phyloP scores from a whole-genome alignment of 352 stramenopile genomes.

The Pythium vanterpoolii region DNA sequence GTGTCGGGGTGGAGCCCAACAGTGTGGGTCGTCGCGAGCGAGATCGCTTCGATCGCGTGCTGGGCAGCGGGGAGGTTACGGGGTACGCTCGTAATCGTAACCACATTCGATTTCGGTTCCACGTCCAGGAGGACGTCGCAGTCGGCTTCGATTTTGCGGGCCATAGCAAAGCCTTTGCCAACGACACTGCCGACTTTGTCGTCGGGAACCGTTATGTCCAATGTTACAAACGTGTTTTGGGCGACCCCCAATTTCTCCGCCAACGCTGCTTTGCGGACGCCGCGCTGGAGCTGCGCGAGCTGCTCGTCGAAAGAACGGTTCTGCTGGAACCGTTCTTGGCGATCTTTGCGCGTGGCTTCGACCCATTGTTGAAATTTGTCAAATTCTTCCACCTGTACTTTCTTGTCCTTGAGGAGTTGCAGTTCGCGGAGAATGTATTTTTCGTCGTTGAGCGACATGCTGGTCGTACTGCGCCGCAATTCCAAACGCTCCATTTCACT shows the following conservation, averaged over 20 bases:
- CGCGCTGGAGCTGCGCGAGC: constrained; percentile 46
- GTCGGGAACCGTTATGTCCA: constrained; percentile 52
- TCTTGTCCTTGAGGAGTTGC: constrained; percentile 55
- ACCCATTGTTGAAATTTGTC: constrained; percentile 58
- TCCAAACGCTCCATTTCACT: constrained; percentile 60
- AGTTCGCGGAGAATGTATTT: constrained; percentile 67
- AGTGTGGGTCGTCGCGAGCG: constrained; percentile 54
- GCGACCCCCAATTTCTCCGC: constrained; percentile 35
- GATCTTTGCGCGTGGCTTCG: constrained; percentile 51
- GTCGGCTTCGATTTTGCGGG: constrained; percentile 57
- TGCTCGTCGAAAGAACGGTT: constrained; percentile 49
- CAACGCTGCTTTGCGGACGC: constrained; percentile 50
- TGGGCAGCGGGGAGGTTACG: constrained; percentile 40
- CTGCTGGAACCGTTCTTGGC: constrained; percentile 54
- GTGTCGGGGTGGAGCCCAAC: constrained; percentile 77
- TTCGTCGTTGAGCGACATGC: constrained; percentile 70
- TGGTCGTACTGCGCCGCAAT: constrained; percentile 60
- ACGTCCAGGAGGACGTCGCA: constrained; percentile 62
- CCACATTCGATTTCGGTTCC: constrained; percentile 47
- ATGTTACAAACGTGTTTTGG: constrained; percentile 34
- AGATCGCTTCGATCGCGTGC: constrained; percentile 62
- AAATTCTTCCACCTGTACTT: constrained; percentile 44
- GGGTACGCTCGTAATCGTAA: constrained; percentile 53
- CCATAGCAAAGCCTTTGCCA: constrained; percentile 54
- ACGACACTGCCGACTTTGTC: constrained; percentile 68